Conservation (phyloP, 768 basidiomycete species). For the Pleurotus cornucopiae region DNA sequence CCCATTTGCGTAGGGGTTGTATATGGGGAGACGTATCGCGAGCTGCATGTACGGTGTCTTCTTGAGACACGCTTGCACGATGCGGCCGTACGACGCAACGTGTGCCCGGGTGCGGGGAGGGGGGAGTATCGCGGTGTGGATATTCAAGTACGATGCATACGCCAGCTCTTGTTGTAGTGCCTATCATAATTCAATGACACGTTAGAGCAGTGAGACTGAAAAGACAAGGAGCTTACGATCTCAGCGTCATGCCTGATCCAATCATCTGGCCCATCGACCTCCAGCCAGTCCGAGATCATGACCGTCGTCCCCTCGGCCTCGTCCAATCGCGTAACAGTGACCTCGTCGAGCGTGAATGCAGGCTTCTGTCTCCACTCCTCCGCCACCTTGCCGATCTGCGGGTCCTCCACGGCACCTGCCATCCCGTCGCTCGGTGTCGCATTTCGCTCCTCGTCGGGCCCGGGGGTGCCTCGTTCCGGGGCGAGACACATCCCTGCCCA, state of each 20-base stretch:
- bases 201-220: conserved; percentile 8
- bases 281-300: conserved; percentile 91
- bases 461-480: conserved; percentile 24
- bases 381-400: conserved; percentile 52
- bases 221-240: conserved; percentile 56
- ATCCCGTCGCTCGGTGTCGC: conserved; percentile 16
- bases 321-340: conserved; percentile 85
- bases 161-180: conserved; percentile 91
- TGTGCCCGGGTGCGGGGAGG: conserved; percentile 80
- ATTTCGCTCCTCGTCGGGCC: too few relatives aligned
- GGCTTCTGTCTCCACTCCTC: conserved; percentile 88
- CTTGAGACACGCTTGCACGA: conserved; percentile 74
- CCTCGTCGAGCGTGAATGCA: conserved; percentile 75
- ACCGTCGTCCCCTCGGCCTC: conserved; percentile 70
- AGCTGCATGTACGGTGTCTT: conserved; percentile 70
- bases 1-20: conserved; percentile 51
- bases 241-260: conserved; percentile 96
- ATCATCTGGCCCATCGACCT: conserved; percentile 88
- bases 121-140: conserved; percentile 83
- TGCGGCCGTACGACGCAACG: conserved; percentile 90
- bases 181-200: conserved; percentile 30
- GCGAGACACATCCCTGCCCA: conserved; percentile 90
- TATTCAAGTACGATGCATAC: conserved; percentile 89
- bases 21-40: conserved; percentile 80
- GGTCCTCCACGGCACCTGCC: conserved; percentile 32